Percentiles rank a stretch among this genome's conserved stretches.
phyloP scores from a whole-genome alignment of 1,284 basidiomycete genomes.

The Caloboletus inedulis region DNA sequence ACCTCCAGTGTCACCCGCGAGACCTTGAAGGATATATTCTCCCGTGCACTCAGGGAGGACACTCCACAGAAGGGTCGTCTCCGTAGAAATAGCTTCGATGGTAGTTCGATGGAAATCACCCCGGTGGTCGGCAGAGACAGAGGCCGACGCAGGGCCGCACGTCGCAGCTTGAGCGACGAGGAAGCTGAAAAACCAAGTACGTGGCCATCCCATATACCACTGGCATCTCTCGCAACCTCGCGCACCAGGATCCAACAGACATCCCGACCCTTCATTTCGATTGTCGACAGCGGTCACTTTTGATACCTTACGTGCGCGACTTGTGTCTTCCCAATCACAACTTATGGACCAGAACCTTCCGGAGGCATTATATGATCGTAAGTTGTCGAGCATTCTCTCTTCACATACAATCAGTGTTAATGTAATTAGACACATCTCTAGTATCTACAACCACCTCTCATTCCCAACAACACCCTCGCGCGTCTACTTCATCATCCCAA shows the following conservation, averaged over 20 bases:
- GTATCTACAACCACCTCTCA: constrained; percentile 15
- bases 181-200: constrained; percentile 58
- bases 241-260: constrained; percentile 31
- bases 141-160: constrained; percentile 48
- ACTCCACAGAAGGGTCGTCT: constrained; percentile 50
- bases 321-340: constrained; percentile 40
- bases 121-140: constrained; percentile 46
- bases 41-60: constrained; percentile 55
- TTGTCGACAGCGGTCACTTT: constrained; percentile 47
- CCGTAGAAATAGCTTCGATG: constrained; percentile 54
- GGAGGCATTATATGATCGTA: constrained; percentile 35
- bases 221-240: constrained; percentile 6
- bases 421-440: constrained; percentile 13
- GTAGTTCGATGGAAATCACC: constrained; percentile 57
- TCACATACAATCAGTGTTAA: not conserved
- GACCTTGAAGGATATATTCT: constrained; percentile 61
- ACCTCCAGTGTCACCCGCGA: constrained; percentile 52
- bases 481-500: constrained; percentile 12
- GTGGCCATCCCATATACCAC: constrained; percentile 27
- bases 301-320: constrained; percentile 48
- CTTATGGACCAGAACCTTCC: constrained; percentile 35
- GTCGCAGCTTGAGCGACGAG: constrained; percentile 63
- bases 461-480: constrained; percentile 6
- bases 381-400: constrained; percentile 10
- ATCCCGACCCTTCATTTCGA: constrained; percentile 38